Base-by-base conservation (phyloP, 1,284 basidiomycete genomes). In the Trametes polyzona region DNA sequence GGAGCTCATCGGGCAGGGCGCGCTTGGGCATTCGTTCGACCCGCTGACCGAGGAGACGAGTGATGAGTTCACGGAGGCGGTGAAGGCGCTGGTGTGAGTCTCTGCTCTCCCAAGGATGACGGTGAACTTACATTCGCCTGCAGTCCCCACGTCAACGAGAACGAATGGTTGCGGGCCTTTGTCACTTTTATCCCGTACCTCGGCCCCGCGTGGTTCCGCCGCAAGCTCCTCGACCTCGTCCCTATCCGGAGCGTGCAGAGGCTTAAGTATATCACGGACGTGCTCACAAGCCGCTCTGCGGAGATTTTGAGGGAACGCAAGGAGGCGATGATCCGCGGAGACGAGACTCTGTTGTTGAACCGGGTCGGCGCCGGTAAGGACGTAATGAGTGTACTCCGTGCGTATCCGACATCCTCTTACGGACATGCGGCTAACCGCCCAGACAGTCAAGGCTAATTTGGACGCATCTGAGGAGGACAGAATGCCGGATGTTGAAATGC, bases 1-100 rank as follows among this genome's bases (percentile, higher is more conserved):
- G 2, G 71, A 73, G 53, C 62, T 67, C 29, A 58, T 73, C 51
- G 70, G 70, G 2, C 68, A 69, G 48, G 69, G 63, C 6, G 70
- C 67, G 7, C 61, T 73, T 3, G 71, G 69, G 1, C 63, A 71
- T 52, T 66, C 67, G 11, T 73, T 73, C 51, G 61, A 68, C 47
- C 59, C 67, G 6, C 55, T 71, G 24, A 58, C 48, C 19, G 52
- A 59, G 8, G 55, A 66, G 19, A 47, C 44, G 17, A 50, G 52
- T 1, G 62, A 65, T 43, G 57, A 57, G 21, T 68, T 65, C 29
- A 56, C 58, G 6, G 55, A 62, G 29, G 54, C 67, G 2, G 50
- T 71, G 19, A 66, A 66, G 55, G 54, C 51, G 10, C 40, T 70
- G 26, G 39, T 60, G 67, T 70, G n/a, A 27, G 56, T 42, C 7